Conservation (phyloP, 352 stramenopile species). For the Peronospora destructor region DNA sequence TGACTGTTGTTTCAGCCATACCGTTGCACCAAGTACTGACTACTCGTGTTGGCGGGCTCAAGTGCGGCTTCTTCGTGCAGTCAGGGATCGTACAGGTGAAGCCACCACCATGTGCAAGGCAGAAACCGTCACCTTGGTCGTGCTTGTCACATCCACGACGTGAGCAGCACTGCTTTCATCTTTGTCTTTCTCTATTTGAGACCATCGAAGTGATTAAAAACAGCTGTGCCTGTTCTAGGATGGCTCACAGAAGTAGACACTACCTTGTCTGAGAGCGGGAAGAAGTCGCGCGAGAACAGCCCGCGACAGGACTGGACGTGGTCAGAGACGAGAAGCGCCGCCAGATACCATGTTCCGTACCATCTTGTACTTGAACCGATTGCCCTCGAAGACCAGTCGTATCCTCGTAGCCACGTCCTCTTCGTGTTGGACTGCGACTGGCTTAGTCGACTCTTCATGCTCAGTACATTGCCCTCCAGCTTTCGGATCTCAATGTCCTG, state of each 20-base stretch:
- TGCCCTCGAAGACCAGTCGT: slow-evolving; percentile 48
- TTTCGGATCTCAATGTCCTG: slow-evolving; percentile 64
- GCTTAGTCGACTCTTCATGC: slow-evolving; percentile 55
- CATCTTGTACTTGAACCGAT: slow-evolving; percentile 84
- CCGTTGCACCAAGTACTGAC: too few relatives aligned
- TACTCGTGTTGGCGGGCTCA: too few relatives aligned
- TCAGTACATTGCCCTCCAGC: slow-evolving; percentile 56
- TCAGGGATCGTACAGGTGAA: slow-evolving; percentile 59
- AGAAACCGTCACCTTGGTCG: slow-evolving; percentile 71
- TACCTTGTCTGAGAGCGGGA: slow-evolving; percentile 37
- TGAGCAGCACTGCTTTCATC: slow-evolving; percentile 66
- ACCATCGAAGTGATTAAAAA: too few relatives aligned
- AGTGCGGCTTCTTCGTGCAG: slow-evolving; percentile 79
- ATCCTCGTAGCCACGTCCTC: slow-evolving; percentile 30
- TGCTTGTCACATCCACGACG: slow-evolving; percentile 63
- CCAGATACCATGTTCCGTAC: slow-evolving; percentile 63
- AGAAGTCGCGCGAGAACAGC: slow-evolving; percentile 18
- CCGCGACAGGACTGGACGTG: slow-evolving; percentile 21
- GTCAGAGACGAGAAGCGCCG: slow-evolving; percentile 22
- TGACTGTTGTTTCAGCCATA: too few relatives aligned
- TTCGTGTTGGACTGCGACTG: slow-evolving; percentile 42
- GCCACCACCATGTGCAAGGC: slow-evolving; percentile 64
- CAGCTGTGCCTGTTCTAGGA: too few relatives aligned
- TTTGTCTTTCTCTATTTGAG: too few relatives aligned
- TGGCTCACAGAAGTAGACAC: too few relatives aligned